These are phyloP conservation scores for Candida sojae DNA, from an alignment of 1,139 yeast genomes.

Conservation along the genomic window DNA sequence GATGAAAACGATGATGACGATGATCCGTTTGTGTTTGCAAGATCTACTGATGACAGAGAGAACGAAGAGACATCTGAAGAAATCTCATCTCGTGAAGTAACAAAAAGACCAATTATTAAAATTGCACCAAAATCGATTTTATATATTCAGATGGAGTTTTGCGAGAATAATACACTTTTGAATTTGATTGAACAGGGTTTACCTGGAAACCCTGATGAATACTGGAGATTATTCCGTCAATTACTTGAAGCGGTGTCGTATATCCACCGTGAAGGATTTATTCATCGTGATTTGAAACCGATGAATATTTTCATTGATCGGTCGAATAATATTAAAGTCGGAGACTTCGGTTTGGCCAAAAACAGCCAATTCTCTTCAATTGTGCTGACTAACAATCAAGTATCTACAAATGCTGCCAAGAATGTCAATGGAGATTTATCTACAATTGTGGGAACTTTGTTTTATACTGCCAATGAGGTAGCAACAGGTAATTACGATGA, in stretches of 20 bases:
- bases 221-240: conserved; percentile 89
- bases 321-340: conserved; percentile 85
- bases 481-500: conserved; percentile 79
- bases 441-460: conserved; percentile 89
- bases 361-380: conserved; percentile 55
- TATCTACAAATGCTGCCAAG: conserved; percentile 21
- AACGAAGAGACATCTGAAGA: conserved; percentile 17
- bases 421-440: conserved; percentile 68
- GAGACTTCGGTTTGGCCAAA: conserved; percentile 96
- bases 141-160: conserved; percentile 95
- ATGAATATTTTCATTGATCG: conserved; percentile 94
- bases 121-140: conserved; percentile 50
- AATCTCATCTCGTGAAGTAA: neutral
- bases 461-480: conserved; percentile 92
- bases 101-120: conserved; percentile 1
- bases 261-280: conserved; percentile 91
- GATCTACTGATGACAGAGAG: conserved; percentile 15
- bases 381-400: conserved; percentile 43
- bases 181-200: conserved; percentile 83
- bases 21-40: conserved; percentile 32
- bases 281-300: conserved; percentile 94
- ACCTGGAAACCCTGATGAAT: conserved; percentile 71
- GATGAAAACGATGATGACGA: conserved; percentile 26
- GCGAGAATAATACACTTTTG: conserved; percentile 87
- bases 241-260: conserved; percentile 88